Evolutionary conservation across 305 asterid species (phyloP).

Genomic region (Solanum hybrid): DNA sequence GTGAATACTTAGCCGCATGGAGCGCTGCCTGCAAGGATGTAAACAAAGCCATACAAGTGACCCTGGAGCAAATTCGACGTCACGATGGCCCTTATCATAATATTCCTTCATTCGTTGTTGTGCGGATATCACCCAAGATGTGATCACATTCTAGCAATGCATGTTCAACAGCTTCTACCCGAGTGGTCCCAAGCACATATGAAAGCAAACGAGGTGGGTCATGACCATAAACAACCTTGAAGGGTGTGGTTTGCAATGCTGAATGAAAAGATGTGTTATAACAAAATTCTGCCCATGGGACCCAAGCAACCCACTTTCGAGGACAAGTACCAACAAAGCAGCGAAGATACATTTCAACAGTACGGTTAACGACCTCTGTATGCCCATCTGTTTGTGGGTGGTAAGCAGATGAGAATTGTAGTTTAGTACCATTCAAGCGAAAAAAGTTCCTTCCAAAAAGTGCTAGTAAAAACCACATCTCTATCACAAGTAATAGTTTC

Average conservation of each 20-base stretch:
- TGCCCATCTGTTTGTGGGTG: constrained; percentile 1
- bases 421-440: not conserved
- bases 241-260: not conserved
- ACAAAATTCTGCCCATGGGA: constrained; percentile 4
- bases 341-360: not conserved
- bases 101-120: not conserved
- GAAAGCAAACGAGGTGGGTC: not conserved
- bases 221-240: not conserved
- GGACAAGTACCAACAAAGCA: not conserved
- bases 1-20: not conserved
- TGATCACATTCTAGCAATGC: not conserved
- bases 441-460: constrained; percentile 13
- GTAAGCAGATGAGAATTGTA: constrained; percentile 3
- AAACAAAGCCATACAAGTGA: not conserved
- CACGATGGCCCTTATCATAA: not conserved
- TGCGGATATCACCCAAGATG: not conserved
- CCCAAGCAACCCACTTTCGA: constrained; percentile 5
- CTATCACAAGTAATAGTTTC: constrained; percentile 12
- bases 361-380: constrained; percentile 8
- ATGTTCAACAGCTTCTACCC: constrained; percentile 4
- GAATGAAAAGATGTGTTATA: constrained; percentile 1
- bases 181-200: not conserved
- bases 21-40: not conserved
- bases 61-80: not conserved
- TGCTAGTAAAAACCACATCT: constrained; percentile 4